Evolutionary conservation across 176 grass and related monocot species (phyloP), one percentile per base, ranked within the genome.

Genomic region (Hsuehochloa calcarea): DNA sequence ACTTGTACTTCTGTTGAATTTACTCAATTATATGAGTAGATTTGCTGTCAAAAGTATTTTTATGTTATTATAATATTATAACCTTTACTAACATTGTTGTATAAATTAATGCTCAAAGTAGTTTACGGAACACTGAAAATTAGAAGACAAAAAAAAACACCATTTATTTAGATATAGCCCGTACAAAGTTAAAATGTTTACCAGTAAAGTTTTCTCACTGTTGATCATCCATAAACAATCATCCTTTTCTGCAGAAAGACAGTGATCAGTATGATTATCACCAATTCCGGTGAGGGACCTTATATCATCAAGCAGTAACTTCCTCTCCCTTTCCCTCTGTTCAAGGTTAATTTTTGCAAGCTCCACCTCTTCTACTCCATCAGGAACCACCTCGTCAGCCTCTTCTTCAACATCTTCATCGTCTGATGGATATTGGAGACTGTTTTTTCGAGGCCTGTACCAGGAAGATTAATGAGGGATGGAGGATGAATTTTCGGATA

Each of bases 351-450:
- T 92, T 86, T 90, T 99, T 63, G 96, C 96, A 82, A 99, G 93
- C 59, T 99, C 96, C 66, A 99, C 96, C 88, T 99, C 96, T 91
- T 99, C 93, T 40, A 99, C 96, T 83, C 96, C 96, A 96, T 96
- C 96, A 69, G 96, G 96, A 38, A 99, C 96, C 74, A 99, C 93
- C 91, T 99, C 93, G 50, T 99, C 93, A 78, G 96, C 91, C 84
- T 99, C 96, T 88, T 99, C 96, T 88, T 96, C 96, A 66, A 96
- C 60, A 91, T 99, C 96, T 90, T 99, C 96, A 40, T 99, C 96
- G 64, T 99, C 96, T 39, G 91, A 99, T 72, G 93, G 91, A 87
- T 99, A 99, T 22, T 88, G 86, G 85, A 96, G 93, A 72, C 93
- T 99, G 75, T 89, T 96, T 88, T 94, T 99, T 35, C 96, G 90